These are phyloP conservation scores for Hyphopichia burtonii DNA, from an alignment of 1,139 yeast species.

Conservation along the genomic window DNA sequence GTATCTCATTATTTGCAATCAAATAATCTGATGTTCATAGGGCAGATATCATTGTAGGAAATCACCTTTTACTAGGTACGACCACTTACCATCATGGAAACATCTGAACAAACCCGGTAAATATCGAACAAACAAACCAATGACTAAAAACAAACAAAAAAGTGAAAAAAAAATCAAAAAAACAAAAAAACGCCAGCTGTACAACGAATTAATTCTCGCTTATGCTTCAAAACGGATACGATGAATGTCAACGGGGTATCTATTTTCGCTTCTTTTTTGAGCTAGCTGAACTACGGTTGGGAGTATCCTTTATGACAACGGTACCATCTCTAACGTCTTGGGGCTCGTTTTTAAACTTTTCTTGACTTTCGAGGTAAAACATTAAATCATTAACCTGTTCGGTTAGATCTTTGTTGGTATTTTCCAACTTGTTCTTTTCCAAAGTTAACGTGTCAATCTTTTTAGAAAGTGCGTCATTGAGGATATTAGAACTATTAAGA, in stretches of 20 bases:
- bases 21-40: no score
- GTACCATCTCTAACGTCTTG: constrained; percentile 75
- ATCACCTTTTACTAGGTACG: no score
- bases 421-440: constrained; percentile 31
- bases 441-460: constrained; percentile 52
- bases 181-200: not conserved
- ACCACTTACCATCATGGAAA: no score
- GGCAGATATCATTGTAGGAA: no score
- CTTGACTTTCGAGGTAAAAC: constrained; percentile 76
- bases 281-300: constrained; percentile 12
- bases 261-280: constrained; percentile 8
- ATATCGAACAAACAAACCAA: no score
- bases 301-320: constrained; percentile 40
- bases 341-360: constrained; percentile 65
- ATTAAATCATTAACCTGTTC: constrained; percentile 79
- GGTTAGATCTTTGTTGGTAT: constrained; percentile 46
- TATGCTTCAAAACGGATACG: not conserved
- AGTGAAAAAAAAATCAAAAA: not conserved
- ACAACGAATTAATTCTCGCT: not conserved
- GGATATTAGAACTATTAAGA: constrained; percentile 32
- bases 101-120: no score
- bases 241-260: not conserved
- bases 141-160: no score
- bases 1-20: no score
- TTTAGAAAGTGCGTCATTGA: constrained; percentile 56